phyloP scores from a whole-genome alignment of 2,329 filamentous ascomycete species.

The Aureobasidium sp. region DNA sequence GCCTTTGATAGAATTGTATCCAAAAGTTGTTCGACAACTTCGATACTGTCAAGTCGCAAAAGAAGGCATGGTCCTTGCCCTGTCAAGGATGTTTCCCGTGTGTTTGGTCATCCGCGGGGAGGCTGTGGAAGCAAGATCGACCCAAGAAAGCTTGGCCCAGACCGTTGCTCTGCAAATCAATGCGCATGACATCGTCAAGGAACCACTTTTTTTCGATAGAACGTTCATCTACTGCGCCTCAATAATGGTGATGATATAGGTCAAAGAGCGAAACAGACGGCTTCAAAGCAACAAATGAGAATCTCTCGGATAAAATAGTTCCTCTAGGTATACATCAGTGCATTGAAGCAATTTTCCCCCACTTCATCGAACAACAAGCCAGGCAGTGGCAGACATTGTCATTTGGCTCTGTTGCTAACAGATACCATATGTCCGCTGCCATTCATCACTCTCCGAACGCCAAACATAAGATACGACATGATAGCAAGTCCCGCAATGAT shows the following conservation, averaged over 20 bases:
- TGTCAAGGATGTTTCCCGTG: background rate
- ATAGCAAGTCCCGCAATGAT: background rate
- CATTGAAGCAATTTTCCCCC: background rate
- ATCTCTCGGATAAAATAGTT: background rate
- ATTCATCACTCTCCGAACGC: background rate
- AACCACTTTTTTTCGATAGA: conserved; percentile 1
- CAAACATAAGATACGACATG: background rate
- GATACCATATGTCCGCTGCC: background rate
- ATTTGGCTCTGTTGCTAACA: background rate
- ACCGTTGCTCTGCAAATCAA: background rate
- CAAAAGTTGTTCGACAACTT: background rate
- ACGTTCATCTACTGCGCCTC: conserved; percentile 1
- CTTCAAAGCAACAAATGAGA: background rate
- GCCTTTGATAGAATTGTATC: background rate
- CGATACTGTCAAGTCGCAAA: background rate
- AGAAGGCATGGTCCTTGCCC: background rate
- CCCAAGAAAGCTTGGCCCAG: conserved; percentile 9
- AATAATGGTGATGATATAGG: background rate
- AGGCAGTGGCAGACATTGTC: background rate
- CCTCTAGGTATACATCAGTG: conserved; percentile 2
- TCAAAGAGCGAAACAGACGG: background rate
- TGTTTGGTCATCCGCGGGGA: background rate
- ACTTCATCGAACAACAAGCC: background rate
- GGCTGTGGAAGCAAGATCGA: conserved; percentile 1
- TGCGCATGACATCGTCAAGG: conserved; percentile 2